Percentiles rank a stretch among this genome's conserved stretches.
Evolutionary conservation across 495 filamentous ascomycete genomes (phyloP).

Genomic region (Pyronema domesticum): DNA sequence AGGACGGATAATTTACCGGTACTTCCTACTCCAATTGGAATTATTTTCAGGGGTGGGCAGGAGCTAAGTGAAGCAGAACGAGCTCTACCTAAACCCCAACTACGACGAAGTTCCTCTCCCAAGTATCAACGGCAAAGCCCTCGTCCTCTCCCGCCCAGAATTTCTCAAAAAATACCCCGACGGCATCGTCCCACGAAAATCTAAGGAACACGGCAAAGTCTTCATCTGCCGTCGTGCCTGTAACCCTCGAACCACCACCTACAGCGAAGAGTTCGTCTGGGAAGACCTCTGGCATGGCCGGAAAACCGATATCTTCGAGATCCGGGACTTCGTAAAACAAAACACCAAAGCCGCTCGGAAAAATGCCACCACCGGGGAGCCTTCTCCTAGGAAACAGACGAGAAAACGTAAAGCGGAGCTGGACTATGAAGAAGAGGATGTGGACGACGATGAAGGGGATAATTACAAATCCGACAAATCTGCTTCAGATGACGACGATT

Average conservation of each 20-base stretch:
- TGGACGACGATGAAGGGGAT: slow-evolving; percentile 23
- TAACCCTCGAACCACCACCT: slow-evolving; percentile 69
- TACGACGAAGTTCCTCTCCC: slow-evolving; percentile 73
- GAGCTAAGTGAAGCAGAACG: slow-evolving; percentile 74
- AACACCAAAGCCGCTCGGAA: slow-evolving; percentile 58
- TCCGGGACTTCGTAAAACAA: slow-evolving; percentile 47
- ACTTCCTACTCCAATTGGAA: not conserved
- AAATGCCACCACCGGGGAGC: slow-evolving; percentile 27
- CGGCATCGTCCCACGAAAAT: slow-evolving; percentile 50
- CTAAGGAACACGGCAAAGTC: slow-evolving; percentile 65
- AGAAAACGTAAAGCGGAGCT: slow-evolving; percentile 9
- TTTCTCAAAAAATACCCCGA: slow-evolving; percentile 54
- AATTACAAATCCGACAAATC: no score
- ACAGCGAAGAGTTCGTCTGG: slow-evolving; percentile 87
- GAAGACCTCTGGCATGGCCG: slow-evolving; percentile 56
- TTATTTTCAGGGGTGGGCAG: slow-evolving; percentile 38
- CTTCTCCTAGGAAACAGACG: slow-evolving; percentile 24
- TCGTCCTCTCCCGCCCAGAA: slow-evolving; percentile 49
- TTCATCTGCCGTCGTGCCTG: slow-evolving; percentile 83
- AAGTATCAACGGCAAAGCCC: slow-evolving; percentile 79
- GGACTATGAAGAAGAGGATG: slow-evolving; percentile 26
- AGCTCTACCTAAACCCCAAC: slow-evolving; percentile 74
- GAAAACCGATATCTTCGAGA: slow-evolving; percentile 39
- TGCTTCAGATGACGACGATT: slow-evolving; percentile 26
- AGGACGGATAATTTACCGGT: slow-evolving; percentile 59